Evolutionary conservation across 768 basidiomycete species (phyloP), one percentile per base, ranked within the genome.

Genomic region (Hypholoma sublateritium): DNA sequence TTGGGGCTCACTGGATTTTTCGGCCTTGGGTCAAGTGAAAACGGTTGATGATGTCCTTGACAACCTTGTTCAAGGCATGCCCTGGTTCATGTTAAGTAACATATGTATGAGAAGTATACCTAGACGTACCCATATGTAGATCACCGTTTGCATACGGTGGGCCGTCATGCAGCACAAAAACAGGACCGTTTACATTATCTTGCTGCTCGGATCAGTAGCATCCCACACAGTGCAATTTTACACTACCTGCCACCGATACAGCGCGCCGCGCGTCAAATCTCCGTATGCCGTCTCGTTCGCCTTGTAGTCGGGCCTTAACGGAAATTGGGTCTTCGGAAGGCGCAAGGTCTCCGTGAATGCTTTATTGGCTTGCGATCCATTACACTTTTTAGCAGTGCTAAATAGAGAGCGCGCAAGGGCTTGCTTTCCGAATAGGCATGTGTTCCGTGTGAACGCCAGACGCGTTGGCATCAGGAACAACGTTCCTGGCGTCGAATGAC

Each of bases 101-200:
- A 24, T 17, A 37, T 34, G 36, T 25, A 41, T 36, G 9, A n/a
- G n/a, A 16, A 53, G 24, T 19, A 17, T 39, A n/a, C 24, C 41
- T 17, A 28, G 13, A 3, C 74, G 58, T 61, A 96, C 95, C 96
- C 79, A 95, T 95, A 68, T 99, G 96, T 41, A 99, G 75, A 68
- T 92, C 84, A 0, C 97, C 97, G 67, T 99, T 99, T 1, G 96
- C 96, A 66, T 98, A 98, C 0, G 97, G 97, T 32, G 96, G 96
- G 0, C 96, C 97, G 69, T 99, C 96, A 62, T 96, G 95, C 50
- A 95, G 77, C 12, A 97, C 87, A 65, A 95, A 98, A 28, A 85
- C 67, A 1, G 86, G 83, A 2, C 90, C 82, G 34, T 80, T 74
- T 12, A 77, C 82, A 64, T 90, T 85, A 59, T 85, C 74, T 73